Percentiles rank a stretch among this genome's conserved stretches.
These are phyloP conservation scores for Metarhizium anisopliae DNA, from an alignment of 2,329 filamentous ascomycete species.

Conservation along the genomic window DNA sequence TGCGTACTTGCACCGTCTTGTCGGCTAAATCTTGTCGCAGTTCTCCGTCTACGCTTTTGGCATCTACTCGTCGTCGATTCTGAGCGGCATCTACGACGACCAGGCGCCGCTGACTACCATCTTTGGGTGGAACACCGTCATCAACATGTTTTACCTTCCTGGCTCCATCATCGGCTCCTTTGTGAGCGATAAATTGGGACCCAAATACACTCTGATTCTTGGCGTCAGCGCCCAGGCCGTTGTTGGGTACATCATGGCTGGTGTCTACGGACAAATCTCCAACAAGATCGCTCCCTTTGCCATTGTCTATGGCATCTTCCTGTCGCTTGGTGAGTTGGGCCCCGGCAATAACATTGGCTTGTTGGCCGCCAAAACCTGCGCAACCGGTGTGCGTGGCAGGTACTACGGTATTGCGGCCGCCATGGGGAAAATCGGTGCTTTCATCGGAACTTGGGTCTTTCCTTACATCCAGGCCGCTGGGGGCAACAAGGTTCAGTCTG, in stretches of 20 bases:
- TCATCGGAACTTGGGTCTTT: slow-evolving; percentile 78
- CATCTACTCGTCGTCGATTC: slow-evolving; percentile 73
- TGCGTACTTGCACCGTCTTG: too few relatives aligned
- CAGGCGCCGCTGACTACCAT: slow-evolving; percentile 58
- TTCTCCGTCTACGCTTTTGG: slow-evolving; percentile 80
- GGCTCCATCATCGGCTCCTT: slow-evolving; percentile 72
- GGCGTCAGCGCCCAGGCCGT: slow-evolving; percentile 43
- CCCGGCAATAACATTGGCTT: slow-evolving; percentile 90
- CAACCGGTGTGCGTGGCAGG: slow-evolving; percentile 73
- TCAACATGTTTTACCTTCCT: slow-evolving; percentile 84
- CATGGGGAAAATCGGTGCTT: slow-evolving; percentile 69
- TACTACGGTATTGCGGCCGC: slow-evolving; percentile 67
- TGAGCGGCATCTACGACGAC: slow-evolving; percentile 53
- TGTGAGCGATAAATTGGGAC: slow-evolving; percentile 68
- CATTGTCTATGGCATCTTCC: slow-evolving; percentile 53
- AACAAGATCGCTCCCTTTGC: slow-evolving; percentile 44
- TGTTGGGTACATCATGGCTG: too few relatives aligned
- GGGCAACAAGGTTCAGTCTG: slow-evolving; percentile 42
- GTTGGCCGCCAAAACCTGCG: slow-evolving; percentile 76
- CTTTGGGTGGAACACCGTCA: slow-evolving; percentile 81
- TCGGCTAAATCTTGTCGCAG: slow-evolving; percentile 31
- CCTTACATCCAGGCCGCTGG: slow-evolving; percentile 44
- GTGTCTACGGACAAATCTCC: too few relatives aligned
- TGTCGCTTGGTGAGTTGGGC: slow-evolving; percentile 46
- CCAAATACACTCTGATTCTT: slow-evolving; percentile 61